Percentiles rank a stretch among this genome's conserved stretches.
Evolutionary conservation across 2,329 filamentous ascomycete species (phyloP).

Genomic region (Chaetomiaceae sp.): DNA sequence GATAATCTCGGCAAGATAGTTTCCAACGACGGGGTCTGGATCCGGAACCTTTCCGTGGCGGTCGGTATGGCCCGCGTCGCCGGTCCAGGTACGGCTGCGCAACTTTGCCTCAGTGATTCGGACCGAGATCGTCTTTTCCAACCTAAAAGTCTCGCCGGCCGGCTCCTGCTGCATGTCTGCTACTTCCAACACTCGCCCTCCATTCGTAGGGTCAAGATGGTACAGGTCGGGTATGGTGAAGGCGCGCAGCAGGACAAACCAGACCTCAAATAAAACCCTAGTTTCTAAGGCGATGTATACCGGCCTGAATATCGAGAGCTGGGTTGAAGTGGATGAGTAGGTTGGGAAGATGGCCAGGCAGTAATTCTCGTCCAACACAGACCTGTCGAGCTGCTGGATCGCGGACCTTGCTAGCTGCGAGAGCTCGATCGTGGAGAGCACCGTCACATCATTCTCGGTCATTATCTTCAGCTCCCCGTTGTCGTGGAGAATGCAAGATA

Average conservation of each 20-base stretch:
- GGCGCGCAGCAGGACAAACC: conserved; percentile 86
- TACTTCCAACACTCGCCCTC: conserved; percentile 39
- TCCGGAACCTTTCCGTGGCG: conserved; percentile 29
- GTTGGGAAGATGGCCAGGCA: conserved; percentile 95
- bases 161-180: conserved; percentile 35
- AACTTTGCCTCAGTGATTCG: conserved; percentile 59
- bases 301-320: conserved; percentile 73
- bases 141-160: conserved; percentile 49
- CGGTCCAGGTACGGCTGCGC: conserved; percentile 31
- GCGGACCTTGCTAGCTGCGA: conserved; percentile 84
- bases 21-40: conserved; percentile 49
- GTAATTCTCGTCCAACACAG: conserved; percentile 85
- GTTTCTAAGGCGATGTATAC: conserved; percentile 85
- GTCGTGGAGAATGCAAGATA: conserved; percentile 90
- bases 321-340: conserved; percentile 69
- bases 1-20: conserved; percentile 73
- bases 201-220: conserved; percentile 46
- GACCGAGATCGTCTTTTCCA: conserved; percentile 55
- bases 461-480: conserved; percentile 91
- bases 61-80: conserved; percentile 27
- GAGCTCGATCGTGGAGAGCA: conserved; percentile 78
- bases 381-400: conserved; percentile 82
- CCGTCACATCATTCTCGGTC: conserved; percentile 73
- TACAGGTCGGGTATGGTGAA: conserved; percentile 92
- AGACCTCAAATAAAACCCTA: conserved; percentile 89